These are phyloP conservation scores for Gentiana macrophylla DNA, from an alignment of 257 asterid genomes.

Conservation along the genomic window DNA sequence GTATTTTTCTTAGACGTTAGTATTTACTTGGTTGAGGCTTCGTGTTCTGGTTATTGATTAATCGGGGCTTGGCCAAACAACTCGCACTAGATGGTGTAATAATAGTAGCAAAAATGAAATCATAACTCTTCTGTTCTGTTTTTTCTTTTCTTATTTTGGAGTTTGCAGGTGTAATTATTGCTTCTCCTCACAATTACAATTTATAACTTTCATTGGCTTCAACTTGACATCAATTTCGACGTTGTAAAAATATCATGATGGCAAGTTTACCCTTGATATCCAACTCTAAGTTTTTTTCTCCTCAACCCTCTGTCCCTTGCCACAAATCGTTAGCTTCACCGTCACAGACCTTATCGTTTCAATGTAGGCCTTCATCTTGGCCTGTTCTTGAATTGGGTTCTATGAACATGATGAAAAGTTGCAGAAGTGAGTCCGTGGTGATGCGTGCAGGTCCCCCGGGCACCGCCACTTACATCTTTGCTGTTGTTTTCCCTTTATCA, in stretches of 20 bases:
- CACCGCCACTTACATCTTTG: slow-evolving; percentile 45
- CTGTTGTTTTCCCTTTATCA: slow-evolving; percentile 57
- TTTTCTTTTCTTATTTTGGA: too few species aligned
- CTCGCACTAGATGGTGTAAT: too few species aligned
- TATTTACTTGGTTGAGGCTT: too few species aligned
- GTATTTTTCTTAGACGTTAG: too few species aligned
- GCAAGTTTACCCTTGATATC: slow-evolving; percentile 9
- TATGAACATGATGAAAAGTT: slow-evolving; percentile 1
- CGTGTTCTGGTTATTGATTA: too few species aligned
- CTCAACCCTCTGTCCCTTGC: neutral
- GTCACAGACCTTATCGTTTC: slow-evolving; percentile 2
- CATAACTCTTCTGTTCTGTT: too few species aligned
- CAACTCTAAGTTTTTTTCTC: slow-evolving; percentile 4
- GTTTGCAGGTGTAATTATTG: too few species aligned
- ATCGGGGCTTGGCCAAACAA: too few species aligned
- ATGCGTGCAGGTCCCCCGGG: slow-evolving; percentile 55
- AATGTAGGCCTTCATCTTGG: neutral
- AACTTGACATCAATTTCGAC: too few species aligned
- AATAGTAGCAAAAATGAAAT: too few species aligned
- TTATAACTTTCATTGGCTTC: too few species aligned
- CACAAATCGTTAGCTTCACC: neutral
- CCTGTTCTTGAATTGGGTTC: slow-evolving; percentile 9
- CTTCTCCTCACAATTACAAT: too few species aligned
- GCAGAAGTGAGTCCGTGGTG: slow-evolving; percentile 39
- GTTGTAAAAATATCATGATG: neutral